These are phyloP conservation scores for Nitzschia putrida DNA, from an alignment of 108 stramenopile species.

Conservation along the genomic window DNA sequence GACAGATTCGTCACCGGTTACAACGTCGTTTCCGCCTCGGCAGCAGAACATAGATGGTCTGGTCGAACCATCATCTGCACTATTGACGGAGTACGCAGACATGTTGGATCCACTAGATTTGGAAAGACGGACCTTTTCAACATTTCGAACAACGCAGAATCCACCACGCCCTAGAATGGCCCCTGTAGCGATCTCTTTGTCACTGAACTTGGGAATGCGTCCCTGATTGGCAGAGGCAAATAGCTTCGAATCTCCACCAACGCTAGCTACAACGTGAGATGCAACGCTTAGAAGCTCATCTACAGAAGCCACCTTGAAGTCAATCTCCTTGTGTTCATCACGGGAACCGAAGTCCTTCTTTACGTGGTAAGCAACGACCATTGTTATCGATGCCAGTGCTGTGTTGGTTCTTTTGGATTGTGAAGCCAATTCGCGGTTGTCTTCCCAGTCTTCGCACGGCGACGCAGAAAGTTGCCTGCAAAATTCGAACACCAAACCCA, in stretches of 20 bases:
- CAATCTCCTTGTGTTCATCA: not conserved
- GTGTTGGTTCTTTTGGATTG: no score
- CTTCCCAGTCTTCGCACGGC: no score
- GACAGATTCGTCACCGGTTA: not conserved
- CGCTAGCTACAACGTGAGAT: constrained; percentile 18
- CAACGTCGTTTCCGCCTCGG: not conserved
- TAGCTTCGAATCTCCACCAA: constrained; percentile 15
- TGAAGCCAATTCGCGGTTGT: no score
- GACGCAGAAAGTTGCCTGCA: no score
- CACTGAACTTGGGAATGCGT: constrained; percentile 25
- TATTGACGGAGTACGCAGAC: not conserved
- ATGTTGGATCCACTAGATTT: not conserved
- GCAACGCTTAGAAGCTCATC: constrained; percentile 16
- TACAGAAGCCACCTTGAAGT: constrained; percentile 6
- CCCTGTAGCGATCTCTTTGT: constrained; percentile 56
- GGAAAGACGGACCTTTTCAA: constrained; percentile 25
- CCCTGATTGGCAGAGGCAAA: not conserved
- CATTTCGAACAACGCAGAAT: constrained; percentile 76
- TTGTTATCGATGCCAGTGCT: not conserved
- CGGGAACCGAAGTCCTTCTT: not conserved
- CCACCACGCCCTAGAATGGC: constrained; percentile 77
- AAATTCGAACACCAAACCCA: no score
- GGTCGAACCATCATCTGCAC: not conserved
- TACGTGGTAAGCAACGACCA: constrained; percentile 6
- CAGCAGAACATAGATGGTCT: not conserved